phyloP scores from a whole-genome alignment of 345 rosid species.

The Salix udensis region DNA sequence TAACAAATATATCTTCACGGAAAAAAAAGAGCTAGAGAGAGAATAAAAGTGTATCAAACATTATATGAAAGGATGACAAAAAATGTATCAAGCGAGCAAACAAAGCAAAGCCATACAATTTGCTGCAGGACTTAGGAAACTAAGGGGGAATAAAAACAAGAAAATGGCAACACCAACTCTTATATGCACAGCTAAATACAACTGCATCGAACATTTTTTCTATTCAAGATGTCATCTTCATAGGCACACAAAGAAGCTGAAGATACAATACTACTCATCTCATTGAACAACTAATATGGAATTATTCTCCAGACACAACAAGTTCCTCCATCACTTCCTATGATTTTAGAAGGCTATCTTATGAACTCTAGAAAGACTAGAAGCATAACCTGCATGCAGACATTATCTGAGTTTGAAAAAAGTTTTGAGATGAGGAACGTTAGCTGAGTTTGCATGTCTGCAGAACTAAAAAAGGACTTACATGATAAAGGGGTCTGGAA shows the following conservation, averaged over 20 bases:
- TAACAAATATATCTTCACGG: constrained; percentile 3
- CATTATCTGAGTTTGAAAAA: no score
- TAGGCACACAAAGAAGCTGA: neutral
- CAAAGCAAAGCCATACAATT: neutral
- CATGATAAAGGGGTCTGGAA: neutral
- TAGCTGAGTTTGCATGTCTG: neutral
- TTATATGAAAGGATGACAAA: no score
- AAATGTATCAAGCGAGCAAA: neutral
- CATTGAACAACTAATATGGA: neutral
- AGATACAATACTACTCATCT: neutral
- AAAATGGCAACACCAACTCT: neutral
- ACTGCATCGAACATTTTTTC: neutral
- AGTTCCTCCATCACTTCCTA: no score
- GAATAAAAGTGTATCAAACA: no score
- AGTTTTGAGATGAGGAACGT: no score
- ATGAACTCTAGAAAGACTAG: no score
- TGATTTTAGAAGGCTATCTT: no score
- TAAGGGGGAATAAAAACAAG: neutral
- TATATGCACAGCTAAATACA: neutral
- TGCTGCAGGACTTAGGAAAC: neutral
- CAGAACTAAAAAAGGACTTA: neutral
- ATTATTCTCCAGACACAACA: no score
- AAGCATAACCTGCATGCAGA: no score
- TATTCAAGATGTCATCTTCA: neutral
- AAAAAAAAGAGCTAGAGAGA: neutral